Evolutionary conservation across 371 early-diverging fungal species (phyloP), one percentile per base, ranked within the genome.

Genomic region (Mortierella sp.): DNA sequence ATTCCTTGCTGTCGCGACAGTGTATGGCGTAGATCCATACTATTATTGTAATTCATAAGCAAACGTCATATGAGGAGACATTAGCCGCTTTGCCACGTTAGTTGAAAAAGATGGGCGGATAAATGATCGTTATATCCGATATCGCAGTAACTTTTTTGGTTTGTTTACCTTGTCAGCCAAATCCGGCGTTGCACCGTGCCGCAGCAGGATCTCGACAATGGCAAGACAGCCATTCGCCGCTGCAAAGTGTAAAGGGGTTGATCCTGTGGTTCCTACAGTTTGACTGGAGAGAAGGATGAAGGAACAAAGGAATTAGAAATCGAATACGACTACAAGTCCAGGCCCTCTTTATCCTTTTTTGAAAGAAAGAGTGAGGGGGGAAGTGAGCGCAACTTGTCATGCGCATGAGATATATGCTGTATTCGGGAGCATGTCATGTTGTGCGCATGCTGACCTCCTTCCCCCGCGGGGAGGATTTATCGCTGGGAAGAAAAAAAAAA

Each of bases 201-300:
- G 83, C 61, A 94, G 80, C 55, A 94, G 85, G 22, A 90, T 79
- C 64, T 92, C 92, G 0, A 91, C 91, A 39, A 91, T 89, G 44
- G 86, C 86, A 3, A 86, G 71, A 73, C 90, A 91, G 19, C 92
- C 91, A 71, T 93, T 93, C 14, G 94, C 94, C 66, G 92, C 92
- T 5, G 94, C 94, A 86, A 92, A 92, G 76, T 94, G 94, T 29
- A 94, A 74, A 16, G 94, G 92, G 3, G 94, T 94, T 24, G 92
- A 92, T 11, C 94, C 93, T 67, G 86, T 91, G 26, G 90, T 89
- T 4, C 89, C 89, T 48, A 85, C 85, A 2, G 84, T 68, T 53
- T 80, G 76, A 34, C 81, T 81, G 53, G 41, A 44, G 22, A 39
- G 26, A 26, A 13, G 26, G 37, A 52, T 31, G 26, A 40, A 7